Percentiles rank a stretch among this genome's conserved stretches.
phyloP scores from a whole-genome alignment of 805 yeast genomes.

The Priceomyces haplophilus region DNA sequence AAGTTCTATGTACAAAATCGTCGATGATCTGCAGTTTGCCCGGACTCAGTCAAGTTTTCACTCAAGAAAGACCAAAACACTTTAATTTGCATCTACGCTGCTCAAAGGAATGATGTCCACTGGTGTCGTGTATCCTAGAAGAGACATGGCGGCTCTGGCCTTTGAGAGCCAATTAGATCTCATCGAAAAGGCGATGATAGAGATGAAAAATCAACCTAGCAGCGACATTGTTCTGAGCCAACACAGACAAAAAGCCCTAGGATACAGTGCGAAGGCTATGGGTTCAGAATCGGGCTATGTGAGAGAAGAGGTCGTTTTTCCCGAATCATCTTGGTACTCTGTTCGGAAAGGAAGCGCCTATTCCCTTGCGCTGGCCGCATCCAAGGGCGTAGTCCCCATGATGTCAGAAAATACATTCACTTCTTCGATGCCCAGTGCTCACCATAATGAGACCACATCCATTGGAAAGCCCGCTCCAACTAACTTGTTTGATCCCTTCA shows the following conservation, averaged over 20 bases:
- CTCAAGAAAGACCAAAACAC: too few species aligned
- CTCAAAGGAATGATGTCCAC: background rate
- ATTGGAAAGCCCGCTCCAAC: background rate
- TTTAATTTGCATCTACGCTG: background rate
- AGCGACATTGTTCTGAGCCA: constrained; percentile 1
- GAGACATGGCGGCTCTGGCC: constrained; percentile 27
- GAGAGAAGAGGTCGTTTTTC: background rate
- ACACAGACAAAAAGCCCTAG: background rate
- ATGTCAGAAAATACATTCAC: background rate
- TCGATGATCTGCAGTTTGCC: constrained; percentile 1
- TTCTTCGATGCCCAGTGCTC: background rate
- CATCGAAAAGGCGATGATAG: constrained; percentile 30
- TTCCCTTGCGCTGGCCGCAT: background rate
- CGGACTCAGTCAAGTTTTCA: too few species aligned
- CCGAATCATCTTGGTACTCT: background rate
- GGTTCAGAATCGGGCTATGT: background rate
- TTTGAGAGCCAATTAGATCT: constrained; percentile 33
- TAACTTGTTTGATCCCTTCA: constrained; percentile 26
- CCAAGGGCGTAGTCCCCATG: background rate
- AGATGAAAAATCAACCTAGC: constrained; percentile 32
- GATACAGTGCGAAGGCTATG: background rate
- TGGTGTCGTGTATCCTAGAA: constrained; percentile 16
- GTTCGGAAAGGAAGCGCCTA: background rate
- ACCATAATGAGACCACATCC: background rate
- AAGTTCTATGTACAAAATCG: too few species aligned